Base-by-base conservation (phyloP, 2,329 filamentous ascomycete genomes). In the Cytospora schulzeri region DNA sequence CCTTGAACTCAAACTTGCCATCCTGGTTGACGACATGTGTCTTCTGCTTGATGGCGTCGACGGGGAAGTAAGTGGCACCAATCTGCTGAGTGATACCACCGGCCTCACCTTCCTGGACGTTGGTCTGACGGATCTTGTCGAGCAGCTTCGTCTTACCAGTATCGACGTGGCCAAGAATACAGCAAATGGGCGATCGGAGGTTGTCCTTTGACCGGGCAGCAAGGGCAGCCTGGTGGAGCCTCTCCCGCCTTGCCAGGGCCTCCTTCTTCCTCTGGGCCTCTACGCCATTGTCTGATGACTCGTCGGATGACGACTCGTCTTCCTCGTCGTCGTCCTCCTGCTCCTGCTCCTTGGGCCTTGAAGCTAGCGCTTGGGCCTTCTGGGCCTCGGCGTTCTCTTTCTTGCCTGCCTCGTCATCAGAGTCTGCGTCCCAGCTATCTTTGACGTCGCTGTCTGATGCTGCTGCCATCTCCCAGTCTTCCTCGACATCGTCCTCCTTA, bases 11-110 rank as follows among this genome's bases (percentile, higher is more conserved):
- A 76, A 99, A 97, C 63, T 85, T 85, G 72, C 89, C 88, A 74
- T 99, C 93, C 73, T 87, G 85, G 83, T 99, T 99, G 75, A 99
- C 91, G 19, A 98, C 94, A 24, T 88, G 86, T 19, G 92, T 97
- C 86, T 99, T 99, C 76, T 93, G 90, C 78, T 87, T 85, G 74
- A 99, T 89, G 66, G 95, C 92, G 60, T 98, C 94, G 41, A 94
- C 90, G 9, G 95, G 96, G 86, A 99, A 99, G 83, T 98, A 99
- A 2, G 95, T 99, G 59, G 95, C 95, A 89, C 95, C 95, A 74
- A 99, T 99, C 79, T 99, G 95, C 80, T 99, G 95, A 9, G 95
- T 99, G 74, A 99, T 99, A 88, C 95, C 95, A 84, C 95, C 96
- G 50, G 95, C 96, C 86, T 99, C 95, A 73, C 95, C 95, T 80